phyloP scores from a whole-genome alignment of 2,329 filamentous ascomycete species.

The Ophiosphaerella narmari region DNA sequence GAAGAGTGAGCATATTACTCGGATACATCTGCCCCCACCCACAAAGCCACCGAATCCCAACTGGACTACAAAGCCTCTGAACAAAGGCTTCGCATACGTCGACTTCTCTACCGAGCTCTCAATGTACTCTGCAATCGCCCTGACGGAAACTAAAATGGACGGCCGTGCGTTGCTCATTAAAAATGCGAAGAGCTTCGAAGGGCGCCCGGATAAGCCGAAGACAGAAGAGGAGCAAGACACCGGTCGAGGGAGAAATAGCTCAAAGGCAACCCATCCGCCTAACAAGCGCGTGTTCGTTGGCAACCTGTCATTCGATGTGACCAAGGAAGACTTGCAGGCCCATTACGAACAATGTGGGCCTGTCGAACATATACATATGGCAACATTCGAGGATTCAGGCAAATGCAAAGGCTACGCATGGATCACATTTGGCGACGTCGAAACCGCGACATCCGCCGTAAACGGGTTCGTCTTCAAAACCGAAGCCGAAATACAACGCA shows the following conservation, averaged over 20 bases:
- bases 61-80: constrained; percentile 62
- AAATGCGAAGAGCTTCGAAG: constrained; percentile 85
- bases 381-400: constrained; percentile 93
- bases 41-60: constrained; percentile 37
- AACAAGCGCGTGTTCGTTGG: constrained; percentile 84
- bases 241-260: constrained; percentile 36
- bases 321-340: constrained; percentile 76
- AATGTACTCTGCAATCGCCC: constrained; percentile 75
- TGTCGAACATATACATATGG: constrained; percentile 82
- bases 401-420: constrained; percentile 98
- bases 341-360: constrained; percentile 87
- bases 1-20: constrained; percentile 72
- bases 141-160: constrained; percentile 81
- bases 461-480: constrained; percentile 78
- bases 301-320: constrained; percentile 56
- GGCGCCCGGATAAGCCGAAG: constrained; percentile 73
- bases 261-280: constrained; percentile 60
- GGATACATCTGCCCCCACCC: constrained; percentile 76
- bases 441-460: constrained; percentile 75
- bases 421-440: constrained; percentile 84
- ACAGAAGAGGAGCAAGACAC: constrained; percentile 33
- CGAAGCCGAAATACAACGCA: constrained; percentile 54
- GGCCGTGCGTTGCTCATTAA: constrained; percentile 90
- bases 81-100: constrained; percentile 95
- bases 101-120: constrained; percentile 76